Evolutionary conservation across 495 filamentous ascomycete genomes (phyloP).

Genomic region (Podospora pseudocomata): DNA sequence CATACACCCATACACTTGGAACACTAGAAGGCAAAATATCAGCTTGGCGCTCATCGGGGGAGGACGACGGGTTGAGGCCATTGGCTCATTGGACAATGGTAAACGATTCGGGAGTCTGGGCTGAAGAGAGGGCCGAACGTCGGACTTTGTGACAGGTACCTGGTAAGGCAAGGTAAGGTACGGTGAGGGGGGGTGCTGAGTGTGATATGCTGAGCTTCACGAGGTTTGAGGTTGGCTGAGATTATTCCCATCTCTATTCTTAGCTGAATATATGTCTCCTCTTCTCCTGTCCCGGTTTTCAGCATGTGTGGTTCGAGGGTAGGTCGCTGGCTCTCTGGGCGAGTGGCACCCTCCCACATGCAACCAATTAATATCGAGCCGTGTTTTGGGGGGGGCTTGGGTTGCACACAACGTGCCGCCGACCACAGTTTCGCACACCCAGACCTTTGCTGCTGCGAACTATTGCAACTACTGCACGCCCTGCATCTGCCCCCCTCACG

Average conservation of each 20-base stretch:
- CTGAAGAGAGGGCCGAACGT: background rate
- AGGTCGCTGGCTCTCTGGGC: background rate
- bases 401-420: background rate
- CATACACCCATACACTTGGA: background rate
- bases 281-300: background rate
- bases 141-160: too few relatives aligned
- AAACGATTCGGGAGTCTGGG: background rate
- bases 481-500: background rate
- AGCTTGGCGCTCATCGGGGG: background rate
- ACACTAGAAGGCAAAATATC: background rate
- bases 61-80: background rate
- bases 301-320: slow-evolving; percentile 2
- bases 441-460: background rate
- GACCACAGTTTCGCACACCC: background rate
- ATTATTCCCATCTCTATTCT: background rate
- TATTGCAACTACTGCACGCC: slow-evolving; percentile 3
- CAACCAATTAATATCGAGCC: slow-evolving; percentile 26
- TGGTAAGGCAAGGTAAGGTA: too few relatives aligned
- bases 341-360: slow-evolving; percentile 8
- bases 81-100: background rate
- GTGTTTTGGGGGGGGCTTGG: slow-evolving; percentile 7
- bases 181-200: too few relatives aligned
- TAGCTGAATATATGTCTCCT: background rate
- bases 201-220: too few relatives aligned
- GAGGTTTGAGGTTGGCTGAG: background rate